Base-by-base conservation (phyloP, 495 filamentous ascomycete species). In the Lasiosphaeria miniovina region DNA sequence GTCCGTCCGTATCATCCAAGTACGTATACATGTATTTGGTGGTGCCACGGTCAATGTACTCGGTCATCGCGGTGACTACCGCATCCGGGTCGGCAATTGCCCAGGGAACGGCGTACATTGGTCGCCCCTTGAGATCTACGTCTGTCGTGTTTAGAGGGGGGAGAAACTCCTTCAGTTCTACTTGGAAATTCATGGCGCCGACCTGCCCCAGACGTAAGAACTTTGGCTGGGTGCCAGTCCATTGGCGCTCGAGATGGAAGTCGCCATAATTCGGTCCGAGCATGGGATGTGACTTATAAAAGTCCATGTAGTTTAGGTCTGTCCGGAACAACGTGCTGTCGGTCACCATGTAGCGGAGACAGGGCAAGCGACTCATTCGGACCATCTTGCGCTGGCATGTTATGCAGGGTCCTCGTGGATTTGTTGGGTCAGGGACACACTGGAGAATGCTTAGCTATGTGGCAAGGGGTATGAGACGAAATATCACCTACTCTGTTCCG, bases 281-380 rank as follows among this genome's bases (percentile, higher is more conserved):
- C 69, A 74, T 74, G 4, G 67, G 74, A 51, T 73, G 70, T 5
- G 50, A 33, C 17, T 57, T 45, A 56, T 69, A 73, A 46, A 73
- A 73, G 8, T 68, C 17, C 64, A 73, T 69, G 60, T 71, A 69
- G 15, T 68, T 60, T 35, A 74, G 53, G 24, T 65, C 61, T 12
- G 73, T 76, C 4, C 73, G 64, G 55, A 71, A 73, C 11, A 76
- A 62, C 4, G 61, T 71, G 61, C 70, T 72, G 33, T 76, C 73
- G 10, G 72, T 73, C 24, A 76, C 60, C 66, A 73, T 74, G 61
- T 76, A 76, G 14, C 73, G 65, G 5, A 76, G 69, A 61, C 73
- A 76, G 1, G 72, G 73, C 49, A 76, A 63, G 7, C 68, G 59
- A 52, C 65, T 72, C 67, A 76, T 72, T 3, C 66, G 61, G 12